phyloP scores from a whole-genome alignment of 1,284 basidiomycete species.

The Leccinum fuscescens region DNA sequence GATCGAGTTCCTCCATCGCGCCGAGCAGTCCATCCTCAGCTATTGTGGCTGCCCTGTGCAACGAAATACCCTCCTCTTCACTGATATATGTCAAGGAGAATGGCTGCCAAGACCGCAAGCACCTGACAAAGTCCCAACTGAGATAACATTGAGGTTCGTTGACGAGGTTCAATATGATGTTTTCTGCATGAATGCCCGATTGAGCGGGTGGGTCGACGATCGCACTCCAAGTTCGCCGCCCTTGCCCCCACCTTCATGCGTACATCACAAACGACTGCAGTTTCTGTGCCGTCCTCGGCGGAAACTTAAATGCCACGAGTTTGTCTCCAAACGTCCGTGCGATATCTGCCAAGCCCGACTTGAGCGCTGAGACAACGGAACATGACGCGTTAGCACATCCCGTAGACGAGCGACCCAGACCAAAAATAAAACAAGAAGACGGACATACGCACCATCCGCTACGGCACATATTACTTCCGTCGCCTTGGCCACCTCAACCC shows the following conservation, averaged over 20 bases:
- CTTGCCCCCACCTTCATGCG: conserved; percentile 12
- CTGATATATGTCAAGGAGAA: no score
- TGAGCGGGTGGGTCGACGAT: neutral
- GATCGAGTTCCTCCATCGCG: no score
- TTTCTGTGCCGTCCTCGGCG: conserved; percentile 59
- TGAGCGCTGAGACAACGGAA: conserved; percentile 49
- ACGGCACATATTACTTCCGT: conserved; percentile 56
- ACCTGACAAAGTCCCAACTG: no score
- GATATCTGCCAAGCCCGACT: conserved; percentile 65
- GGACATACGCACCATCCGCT: conserved; percentile 47
- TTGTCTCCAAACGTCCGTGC: conserved; percentile 74
- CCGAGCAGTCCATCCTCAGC: no score
- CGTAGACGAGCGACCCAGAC: neutral
- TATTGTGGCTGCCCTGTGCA: no score
- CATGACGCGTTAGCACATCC: conserved; percentile 9
- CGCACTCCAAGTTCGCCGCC: neutral
- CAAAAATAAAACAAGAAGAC: neutral
- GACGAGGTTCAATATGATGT: no score
- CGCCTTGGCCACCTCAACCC: conserved; percentile 48
- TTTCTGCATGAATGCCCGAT: no score
- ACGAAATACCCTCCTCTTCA: no score
- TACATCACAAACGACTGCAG: conserved; percentile 74
- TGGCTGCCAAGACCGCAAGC: no score
- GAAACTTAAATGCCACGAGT: conserved; percentile 75
- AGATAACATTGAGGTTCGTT: no score